These are phyloP conservation scores for Apophysomyces elegans DNA, from an alignment of 371 early-diverging fungal genomes.

Conservation along the genomic window DNA sequence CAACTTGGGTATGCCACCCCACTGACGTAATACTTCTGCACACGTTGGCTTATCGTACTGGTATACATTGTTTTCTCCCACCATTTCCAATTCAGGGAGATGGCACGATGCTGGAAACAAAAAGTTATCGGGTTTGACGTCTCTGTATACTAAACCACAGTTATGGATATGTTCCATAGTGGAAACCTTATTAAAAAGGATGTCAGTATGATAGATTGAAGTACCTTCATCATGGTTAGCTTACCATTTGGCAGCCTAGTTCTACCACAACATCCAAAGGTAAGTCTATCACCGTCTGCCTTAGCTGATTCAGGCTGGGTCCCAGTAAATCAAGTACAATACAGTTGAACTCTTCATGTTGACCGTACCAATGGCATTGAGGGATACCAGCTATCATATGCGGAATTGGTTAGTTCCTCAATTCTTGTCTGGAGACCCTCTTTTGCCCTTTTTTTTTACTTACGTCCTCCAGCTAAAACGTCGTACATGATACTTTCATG, in stretches of 20 bases:
- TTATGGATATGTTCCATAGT: constrained; percentile 98
- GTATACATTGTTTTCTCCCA: constrained; percentile 24
- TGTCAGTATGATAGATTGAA: neutral
- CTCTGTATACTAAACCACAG: constrained; percentile 79
- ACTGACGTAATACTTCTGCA: constrained; percentile 22
- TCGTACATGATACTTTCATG: constrained; percentile 58
- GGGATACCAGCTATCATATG: constrained; percentile 74
- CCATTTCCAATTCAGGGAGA: constrained; percentile 38
- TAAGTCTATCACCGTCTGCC: constrained; percentile 45
- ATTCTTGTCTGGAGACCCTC: constrained; percentile 1
- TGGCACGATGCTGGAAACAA: constrained; percentile 55
- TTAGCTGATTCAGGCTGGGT: constrained; percentile 90
- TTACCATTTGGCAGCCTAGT: constrained; percentile 64
- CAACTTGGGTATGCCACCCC: constrained; percentile 32
- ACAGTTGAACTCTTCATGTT: constrained; percentile 89
- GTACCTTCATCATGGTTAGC: neutral
- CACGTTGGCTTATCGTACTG: constrained; percentile 15
- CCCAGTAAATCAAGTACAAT: constrained; percentile 98
- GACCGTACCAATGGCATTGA: constrained; percentile 89
- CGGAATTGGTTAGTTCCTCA: neutral
- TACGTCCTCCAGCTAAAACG: constrained; percentile 57
- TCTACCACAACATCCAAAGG: constrained; percentile 57
- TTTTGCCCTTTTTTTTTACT: constrained; percentile 12
- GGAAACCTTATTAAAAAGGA: constrained; percentile 67
- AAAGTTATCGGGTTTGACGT: constrained; percentile 98